These are phyloP conservation scores for Lentinus tigrinus DNA, from an alignment of 768 basidiomycete genomes.

Conservation along the genomic window DNA sequence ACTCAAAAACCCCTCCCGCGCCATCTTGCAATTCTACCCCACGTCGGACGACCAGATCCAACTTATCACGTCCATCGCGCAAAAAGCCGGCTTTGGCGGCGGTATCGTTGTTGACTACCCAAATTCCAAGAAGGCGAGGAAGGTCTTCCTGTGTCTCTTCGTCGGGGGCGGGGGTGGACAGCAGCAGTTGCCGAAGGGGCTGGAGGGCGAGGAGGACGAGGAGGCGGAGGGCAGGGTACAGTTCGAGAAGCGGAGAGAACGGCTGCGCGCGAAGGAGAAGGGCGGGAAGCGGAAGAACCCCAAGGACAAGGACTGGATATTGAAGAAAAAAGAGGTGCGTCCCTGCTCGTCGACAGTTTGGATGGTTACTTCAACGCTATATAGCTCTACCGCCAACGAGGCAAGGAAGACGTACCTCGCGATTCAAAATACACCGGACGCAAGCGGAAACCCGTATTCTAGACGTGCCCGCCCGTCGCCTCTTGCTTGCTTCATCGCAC, in stretches of 20 bases:
- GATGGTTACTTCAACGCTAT: neutral
- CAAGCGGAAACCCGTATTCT: conserved; percentile 80
- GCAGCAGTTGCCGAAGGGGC: conserved; percentile 63
- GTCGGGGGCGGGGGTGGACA: conserved; percentile 70
- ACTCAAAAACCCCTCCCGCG: conserved; percentile 81
- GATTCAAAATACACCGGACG: conserved; percentile 93
- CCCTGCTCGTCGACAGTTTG: neutral
- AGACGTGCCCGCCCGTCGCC: neutral
- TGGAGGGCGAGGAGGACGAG: conserved; percentile 63
- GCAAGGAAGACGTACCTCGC: conserved; percentile 79
- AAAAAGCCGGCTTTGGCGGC: conserved; percentile 94
- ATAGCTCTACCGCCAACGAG: conserved; percentile 80
- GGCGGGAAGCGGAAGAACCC: conserved; percentile 67
- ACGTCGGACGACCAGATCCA: conserved; percentile 96
- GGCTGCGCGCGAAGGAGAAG: conserved; percentile 54
- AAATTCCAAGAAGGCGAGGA: conserved; percentile 92
- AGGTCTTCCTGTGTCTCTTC: conserved; percentile 91
- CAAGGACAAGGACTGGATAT: conserved; percentile 88
- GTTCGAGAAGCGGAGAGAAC: conserved; percentile 79
- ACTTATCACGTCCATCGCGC: conserved; percentile 89
- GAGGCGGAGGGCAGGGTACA: conserved; percentile 53
- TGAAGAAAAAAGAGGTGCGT: conserved; percentile 93
- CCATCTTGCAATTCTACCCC: conserved; percentile 93
- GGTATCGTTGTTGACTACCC: conserved; percentile 97
- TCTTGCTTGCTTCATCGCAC: neutral